A percentile compares a stretch with the other conserved stretches of the same genome.
Conservation (phyloP, 2,329 filamentous ascomycete species). For the Fusarium protoensiforme region DNA sequence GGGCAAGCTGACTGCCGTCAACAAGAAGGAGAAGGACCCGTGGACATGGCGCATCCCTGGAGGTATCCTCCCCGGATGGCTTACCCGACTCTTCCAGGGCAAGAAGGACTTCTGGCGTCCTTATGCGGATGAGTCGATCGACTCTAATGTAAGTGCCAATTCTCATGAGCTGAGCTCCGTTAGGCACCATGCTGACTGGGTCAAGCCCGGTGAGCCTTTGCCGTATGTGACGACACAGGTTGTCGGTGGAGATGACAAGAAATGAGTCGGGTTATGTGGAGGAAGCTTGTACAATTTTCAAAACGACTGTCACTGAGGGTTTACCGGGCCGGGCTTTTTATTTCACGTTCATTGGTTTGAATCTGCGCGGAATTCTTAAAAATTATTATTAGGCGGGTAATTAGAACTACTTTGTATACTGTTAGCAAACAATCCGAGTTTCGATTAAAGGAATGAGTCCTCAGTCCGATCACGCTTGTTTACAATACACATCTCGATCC, state of each 20-base stretch:
- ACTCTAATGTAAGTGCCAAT: neutral
- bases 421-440: neutral
- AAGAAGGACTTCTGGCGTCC: constrained; percentile 69
- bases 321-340: neutral
- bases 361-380: neutral
- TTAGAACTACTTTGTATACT: neutral
- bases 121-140: neutral
- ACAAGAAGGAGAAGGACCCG: constrained; percentile 80
- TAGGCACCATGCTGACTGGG: neutral
- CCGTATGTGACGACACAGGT: neutral
- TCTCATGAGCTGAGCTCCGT: neutral
- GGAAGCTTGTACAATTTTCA: neutral
- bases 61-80: constrained; percentile 80
- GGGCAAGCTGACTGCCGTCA: constrained; percentile 75
- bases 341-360: neutral
- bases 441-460: neutral
- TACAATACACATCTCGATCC: neutral
- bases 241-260: neutral
- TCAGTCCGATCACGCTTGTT: neutral
- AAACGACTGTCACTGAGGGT: neutral
- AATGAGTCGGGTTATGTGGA: neutral
- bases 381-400: neutral
- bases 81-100: constrained; percentile 70
- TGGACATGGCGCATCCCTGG: constrained; percentile 85
- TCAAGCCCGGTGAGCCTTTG: constrained; percentile 5